phyloP scores from a whole-genome alignment of 345 rosid genomes.

The Gossypium australe region DNA sequence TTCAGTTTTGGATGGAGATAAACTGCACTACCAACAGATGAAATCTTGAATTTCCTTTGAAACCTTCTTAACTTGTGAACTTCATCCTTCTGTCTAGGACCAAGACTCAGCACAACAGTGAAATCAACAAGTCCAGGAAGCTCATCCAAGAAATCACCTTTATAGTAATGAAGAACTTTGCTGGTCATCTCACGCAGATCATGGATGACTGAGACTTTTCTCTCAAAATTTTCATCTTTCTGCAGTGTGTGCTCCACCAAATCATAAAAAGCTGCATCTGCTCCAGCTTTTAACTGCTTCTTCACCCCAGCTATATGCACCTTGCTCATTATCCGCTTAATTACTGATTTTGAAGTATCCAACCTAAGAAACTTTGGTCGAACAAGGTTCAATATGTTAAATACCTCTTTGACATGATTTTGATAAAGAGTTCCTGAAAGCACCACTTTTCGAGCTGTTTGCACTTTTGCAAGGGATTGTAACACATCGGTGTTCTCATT shows the following conservation, averaged over 20 bases:
- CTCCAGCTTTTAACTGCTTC: slow-evolving; percentile 32
- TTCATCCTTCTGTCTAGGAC: slow-evolving; percentile 42
- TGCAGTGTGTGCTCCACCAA: slow-evolving; percentile 52
- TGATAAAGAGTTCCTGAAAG: slow-evolving; percentile 64
- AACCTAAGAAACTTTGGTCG: slow-evolving; percentile 51
- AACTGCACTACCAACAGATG: slow-evolving; percentile 44
- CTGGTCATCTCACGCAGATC: slow-evolving; percentile 65
- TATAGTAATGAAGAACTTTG: slow-evolving; percentile 54
- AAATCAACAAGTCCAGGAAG: slow-evolving; percentile 63
- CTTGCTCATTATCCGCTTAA: slow-evolving; percentile 48
- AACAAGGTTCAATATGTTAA: slow-evolving; percentile 53
- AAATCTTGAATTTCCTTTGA: slow-evolving; percentile 34
- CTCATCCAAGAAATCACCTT: slow-evolving; percentile 66
- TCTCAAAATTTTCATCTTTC: slow-evolving; percentile 40
- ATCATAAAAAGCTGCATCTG: slow-evolving; percentile 34
- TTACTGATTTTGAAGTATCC: slow-evolving; percentile 34
- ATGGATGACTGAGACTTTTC: slow-evolving; percentile 44
- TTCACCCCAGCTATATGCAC: slow-evolving; percentile 37
- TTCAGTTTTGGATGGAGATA: slow-evolving; percentile 50
- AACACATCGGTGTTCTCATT: slow-evolving; percentile 52
- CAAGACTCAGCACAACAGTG: slow-evolving; percentile 49
- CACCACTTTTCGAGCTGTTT: slow-evolving; percentile 55
- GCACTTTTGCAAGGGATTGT: slow-evolving; percentile 54
- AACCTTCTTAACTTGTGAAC: slow-evolving; percentile 31
- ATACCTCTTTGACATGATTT: slow-evolving; percentile 62